A percentile compares a stretch with the other conserved stretches of the same genome.
These are phyloP conservation scores for Kickxella alabastrina DNA, from an alignment of 192 early-diverging fungal genomes.

Conservation along the genomic window DNA sequence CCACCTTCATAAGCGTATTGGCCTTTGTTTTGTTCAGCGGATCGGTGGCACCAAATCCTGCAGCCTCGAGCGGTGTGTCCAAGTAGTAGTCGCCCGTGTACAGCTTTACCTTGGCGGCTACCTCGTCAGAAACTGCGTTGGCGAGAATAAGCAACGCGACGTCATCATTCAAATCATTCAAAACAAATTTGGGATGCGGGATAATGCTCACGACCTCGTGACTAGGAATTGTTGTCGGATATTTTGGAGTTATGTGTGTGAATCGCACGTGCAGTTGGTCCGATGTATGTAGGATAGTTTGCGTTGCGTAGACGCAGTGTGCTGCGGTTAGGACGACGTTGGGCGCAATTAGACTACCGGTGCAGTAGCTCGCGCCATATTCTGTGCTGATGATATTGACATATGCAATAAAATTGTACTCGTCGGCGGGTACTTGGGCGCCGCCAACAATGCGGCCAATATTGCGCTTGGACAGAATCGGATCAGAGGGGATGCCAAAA, in stretches of 20 bases:
- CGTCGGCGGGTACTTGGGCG: not conserved
- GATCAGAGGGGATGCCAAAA: too few species aligned
- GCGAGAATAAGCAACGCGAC: slow-evolving; percentile 35
- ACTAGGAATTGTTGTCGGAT: slow-evolving; percentile 11
- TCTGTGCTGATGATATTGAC: slow-evolving; percentile 12
- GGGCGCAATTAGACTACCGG: slow-evolving; percentile 40
- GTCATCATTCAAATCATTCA: slow-evolving; percentile 24
- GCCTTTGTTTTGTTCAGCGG: not conserved
- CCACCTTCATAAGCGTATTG: slow-evolving; percentile 30
- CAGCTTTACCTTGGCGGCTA: slow-evolving; percentile 15
- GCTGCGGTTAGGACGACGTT: slow-evolving; percentile 49
- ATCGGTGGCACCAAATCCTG: slow-evolving; percentile 45
- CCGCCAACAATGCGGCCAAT: too few species aligned
- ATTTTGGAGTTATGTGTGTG: slow-evolving; percentile 17
- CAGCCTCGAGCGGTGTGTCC: slow-evolving; percentile 21
- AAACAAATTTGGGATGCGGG: slow-evolving; percentile 22
- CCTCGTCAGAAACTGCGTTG: slow-evolving; percentile 6
- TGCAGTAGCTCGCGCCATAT: slow-evolving; percentile 22
- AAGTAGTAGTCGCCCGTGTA: slow-evolving; percentile 13
- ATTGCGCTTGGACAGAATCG: too few species aligned
- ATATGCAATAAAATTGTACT: slow-evolving; percentile 38
- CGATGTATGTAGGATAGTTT: slow-evolving; percentile 3
- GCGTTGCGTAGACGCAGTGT: slow-evolving; percentile 28
- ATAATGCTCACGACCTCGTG: slow-evolving; percentile 21
- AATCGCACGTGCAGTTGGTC: slow-evolving; percentile 25